Conservation (phyloP, 192 early-diverging fungal species). For the Backusella mclennaniae region DNA sequence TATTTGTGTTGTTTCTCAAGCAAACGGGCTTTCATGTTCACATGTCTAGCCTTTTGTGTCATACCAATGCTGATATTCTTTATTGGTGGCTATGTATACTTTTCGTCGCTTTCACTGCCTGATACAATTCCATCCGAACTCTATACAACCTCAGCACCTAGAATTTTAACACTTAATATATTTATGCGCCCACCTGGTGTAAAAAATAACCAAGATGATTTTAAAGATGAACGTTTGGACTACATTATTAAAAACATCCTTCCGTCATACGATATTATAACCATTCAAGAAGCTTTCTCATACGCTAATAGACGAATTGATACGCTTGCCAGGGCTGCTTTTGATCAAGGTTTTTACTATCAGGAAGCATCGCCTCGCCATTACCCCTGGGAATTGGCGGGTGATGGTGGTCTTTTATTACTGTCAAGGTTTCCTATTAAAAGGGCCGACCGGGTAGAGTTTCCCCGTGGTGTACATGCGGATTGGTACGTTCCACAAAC, state of each 20-base stretch:
- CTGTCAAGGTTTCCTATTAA: slow-evolving; percentile 69
- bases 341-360: slow-evolving; percentile 67
- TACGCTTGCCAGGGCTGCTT: slow-evolving; percentile 56
- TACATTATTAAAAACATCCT: slow-evolving; percentile 66
- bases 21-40: background rate
- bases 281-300: slow-evolving; percentile 81
- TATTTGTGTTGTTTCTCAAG: background rate
- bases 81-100: slow-evolving; percentile 3
- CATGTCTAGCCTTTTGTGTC: background rate
- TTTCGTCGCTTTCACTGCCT: background rate
- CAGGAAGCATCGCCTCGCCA: slow-evolving; percentile 56
- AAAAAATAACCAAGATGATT: slow-evolving; percentile 70
- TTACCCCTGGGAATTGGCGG: slow-evolving; percentile 54
- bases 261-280: slow-evolving; percentile 70
- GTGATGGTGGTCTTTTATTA: slow-evolving; percentile 78
- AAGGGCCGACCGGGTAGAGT: slow-evolving; percentile 54
- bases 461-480: slow-evolving; percentile 60
- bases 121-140: background rate
- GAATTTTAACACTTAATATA: slow-evolving; percentile 65
- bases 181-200: slow-evolving; percentile 73
- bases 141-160: slow-evolving; percentile 25
- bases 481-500: slow-evolving; percentile 56
- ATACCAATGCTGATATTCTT: background rate
- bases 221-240: slow-evolving; percentile 74
- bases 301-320: slow-evolving; percentile 60